Evolutionary conservation across 2,329 filamentous ascomycete species (phyloP).

Genomic region (Rhynchosporium agropyri): DNA sequence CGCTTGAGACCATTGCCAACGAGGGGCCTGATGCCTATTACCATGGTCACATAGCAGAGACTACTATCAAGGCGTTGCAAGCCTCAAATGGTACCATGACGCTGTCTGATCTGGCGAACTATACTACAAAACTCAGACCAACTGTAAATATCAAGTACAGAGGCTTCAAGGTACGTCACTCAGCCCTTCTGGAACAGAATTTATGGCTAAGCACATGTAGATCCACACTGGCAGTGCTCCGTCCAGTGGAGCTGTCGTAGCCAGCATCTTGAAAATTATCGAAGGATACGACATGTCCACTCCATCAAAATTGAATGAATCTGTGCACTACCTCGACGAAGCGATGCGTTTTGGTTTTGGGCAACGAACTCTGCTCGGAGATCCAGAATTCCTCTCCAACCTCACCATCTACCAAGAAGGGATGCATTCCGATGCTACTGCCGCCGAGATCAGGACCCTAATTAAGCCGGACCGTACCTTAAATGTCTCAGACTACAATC

Average conservation of each 20-base stretch:
- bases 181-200: no score
- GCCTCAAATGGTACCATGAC: conserved; percentile 82
- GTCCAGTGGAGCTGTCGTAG: conserved; percentile 73
- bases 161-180: conserved; percentile 57
- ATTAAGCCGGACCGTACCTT: conserved; percentile 61
- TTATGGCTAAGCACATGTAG: not conserved
- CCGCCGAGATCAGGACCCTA: conserved; percentile 55
- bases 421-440: conserved; percentile 51
- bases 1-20: conserved; percentile 75
- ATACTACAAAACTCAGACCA: conserved; percentile 66
- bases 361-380: conserved; percentile 62
- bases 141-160: conserved; percentile 67
- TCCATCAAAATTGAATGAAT: conserved; percentile 54
- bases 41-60: conserved; percentile 69
- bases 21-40: conserved; percentile 77
- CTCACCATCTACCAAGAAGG: conserved; percentile 57
- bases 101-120: conserved; percentile 73
- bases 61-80: conserved; percentile 71
- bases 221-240: conserved; percentile 73
- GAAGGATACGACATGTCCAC: conserved; percentile 71
- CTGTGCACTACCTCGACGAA: conserved; percentile 69
- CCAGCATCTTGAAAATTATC: conserved; percentile 76
- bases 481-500: conserved; percentile 63
- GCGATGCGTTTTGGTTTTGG: conserved; percentile 69
- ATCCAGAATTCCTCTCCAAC: conserved; percentile 62